Base-by-base conservation (phyloP, 805 yeast genomes). In the Peterozyma xylosa region DNA sequence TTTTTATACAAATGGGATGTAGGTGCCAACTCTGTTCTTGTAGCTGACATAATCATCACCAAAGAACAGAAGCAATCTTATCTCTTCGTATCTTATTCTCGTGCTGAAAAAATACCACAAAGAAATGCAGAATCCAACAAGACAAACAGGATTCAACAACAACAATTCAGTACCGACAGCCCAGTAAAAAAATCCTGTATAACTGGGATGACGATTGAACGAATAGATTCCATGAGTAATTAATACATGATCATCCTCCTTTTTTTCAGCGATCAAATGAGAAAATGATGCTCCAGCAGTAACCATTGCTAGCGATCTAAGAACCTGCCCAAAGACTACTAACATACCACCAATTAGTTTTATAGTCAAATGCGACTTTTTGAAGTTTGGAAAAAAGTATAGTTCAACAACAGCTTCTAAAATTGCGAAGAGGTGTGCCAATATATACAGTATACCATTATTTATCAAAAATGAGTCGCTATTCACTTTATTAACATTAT, bases 111-210 rank as follows among this genome's bases (percentile, higher is more conserved):
- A 93, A 32, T 60, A 54, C 74, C 80, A 79, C 16, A 93, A 66
- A 3, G 79, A 73, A n/a, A 62, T 50, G 0, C 70, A 53, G 48
- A 89, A 93, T 0, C 71, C 65, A 1, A 68, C 40, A 2, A 76
- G 53, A 1, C 88, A 70, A 0, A 87, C 38, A 6, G 85, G 79
- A 62, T 89, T 93, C 38, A 78, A 62, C 45, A 91, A 61, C 47
- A 82, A 50, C 38, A 93, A 18, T 58, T 91, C 96, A 1, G 88
- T 71, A 0, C 97, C 97, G 3, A 90, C 51, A 11, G 95, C 91
- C 97, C 98, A 93, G 77, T 88, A 80, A 56, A 80, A 90, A 59
- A 85, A 93, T 0, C 97, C 99, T 35, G 80, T 73, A 62, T 93
- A 93, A 39, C 95, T 82, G 6, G 99, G 99, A 59, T 93, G 99